Evolutionary conservation across 164 flowering plant genomes (phyloP).

Genomic region (Pachysandra terminalis): DNA sequence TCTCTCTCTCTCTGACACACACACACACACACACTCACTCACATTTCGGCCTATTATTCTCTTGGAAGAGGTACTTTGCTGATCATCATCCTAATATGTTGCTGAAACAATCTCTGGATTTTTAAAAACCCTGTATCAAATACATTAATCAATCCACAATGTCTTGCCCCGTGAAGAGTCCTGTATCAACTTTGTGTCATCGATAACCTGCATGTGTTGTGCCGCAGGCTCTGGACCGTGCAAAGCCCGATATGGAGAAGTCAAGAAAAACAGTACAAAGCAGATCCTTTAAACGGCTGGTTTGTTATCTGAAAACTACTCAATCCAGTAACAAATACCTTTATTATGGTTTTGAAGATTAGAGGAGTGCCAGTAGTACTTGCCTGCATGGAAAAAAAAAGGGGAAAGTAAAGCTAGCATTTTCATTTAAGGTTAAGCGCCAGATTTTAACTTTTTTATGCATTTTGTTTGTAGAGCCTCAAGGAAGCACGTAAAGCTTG

Average conservation of each 20-base stretch:
- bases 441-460: background rate
- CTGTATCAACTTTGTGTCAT: background rate
- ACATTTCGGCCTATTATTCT: no score
- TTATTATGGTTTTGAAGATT: background rate
- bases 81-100: no score
- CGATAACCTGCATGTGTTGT: slow-evolving; percentile 5
- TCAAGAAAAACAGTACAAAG: slow-evolving; percentile 19
- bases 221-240: slow-evolving; percentile 34
- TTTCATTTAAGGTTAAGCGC: no score
- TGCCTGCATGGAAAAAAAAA: no score
- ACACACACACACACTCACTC: no score
- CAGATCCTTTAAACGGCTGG: slow-evolving; percentile 31
- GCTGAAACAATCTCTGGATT: no score
- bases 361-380: background rate
- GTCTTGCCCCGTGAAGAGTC: background rate
- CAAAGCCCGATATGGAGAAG: slow-evolving; percentile 30
- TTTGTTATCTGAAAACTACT: slow-evolving; percentile 12
- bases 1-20: no score
- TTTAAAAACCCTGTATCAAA: background rate
- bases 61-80: no score
- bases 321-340: background rate
- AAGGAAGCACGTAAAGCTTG: slow-evolving; percentile 14
- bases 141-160: background rate
- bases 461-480: slow-evolving; percentile 18
- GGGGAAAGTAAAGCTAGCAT: no score